Evolutionary conservation across 192 early-diverging fungal species (phyloP).

Genomic region (Rhizophagus sp.): DNA sequence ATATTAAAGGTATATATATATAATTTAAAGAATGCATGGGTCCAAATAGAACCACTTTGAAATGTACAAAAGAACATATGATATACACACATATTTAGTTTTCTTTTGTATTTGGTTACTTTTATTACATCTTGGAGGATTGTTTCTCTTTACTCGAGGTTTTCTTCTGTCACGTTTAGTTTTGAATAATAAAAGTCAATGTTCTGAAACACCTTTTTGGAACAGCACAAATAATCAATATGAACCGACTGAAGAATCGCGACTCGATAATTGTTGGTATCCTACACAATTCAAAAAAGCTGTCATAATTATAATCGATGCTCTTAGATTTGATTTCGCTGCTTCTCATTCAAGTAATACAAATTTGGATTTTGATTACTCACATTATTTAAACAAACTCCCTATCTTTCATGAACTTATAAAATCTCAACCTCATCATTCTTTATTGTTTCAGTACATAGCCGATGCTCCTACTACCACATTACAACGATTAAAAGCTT

Average conservation of each 20-base stretch:
- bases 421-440: slow-evolving; percentile 48
- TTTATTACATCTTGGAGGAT: slow-evolving; percentile 47
- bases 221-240: not conserved
- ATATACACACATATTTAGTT: not conserved
- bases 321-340: slow-evolving; percentile 66
- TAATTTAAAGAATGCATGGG: too few species aligned
- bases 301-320: slow-evolving; percentile 73
- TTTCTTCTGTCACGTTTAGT: slow-evolving; percentile 72
- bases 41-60: too few species aligned
- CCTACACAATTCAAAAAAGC: slow-evolving; percentile 56
- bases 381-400: slow-evolving; percentile 52
- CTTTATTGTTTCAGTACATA: slow-evolving; percentile 67
- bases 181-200: slow-evolving; percentile 52
- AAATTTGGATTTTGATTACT: slow-evolving; percentile 7
- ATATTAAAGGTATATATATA: too few species aligned
- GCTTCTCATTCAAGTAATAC: slow-evolving; percentile 34
- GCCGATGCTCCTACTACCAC: slow-evolving; percentile 86
- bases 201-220: slow-evolving; percentile 10
- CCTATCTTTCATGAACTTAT: slow-evolving; percentile 53
- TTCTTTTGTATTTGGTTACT: slow-evolving; percentile 41
- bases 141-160: slow-evolving; percentile 71
- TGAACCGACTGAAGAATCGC: slow-evolving; percentile 28
- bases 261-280: slow-evolving; percentile 42
- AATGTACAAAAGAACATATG: not conserved
- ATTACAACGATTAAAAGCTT: slow-evolving; percentile 76